Conservation (phyloP, 2,329 filamentous ascomycete genomes). For the Penicillium fuscoglaucum region DNA sequence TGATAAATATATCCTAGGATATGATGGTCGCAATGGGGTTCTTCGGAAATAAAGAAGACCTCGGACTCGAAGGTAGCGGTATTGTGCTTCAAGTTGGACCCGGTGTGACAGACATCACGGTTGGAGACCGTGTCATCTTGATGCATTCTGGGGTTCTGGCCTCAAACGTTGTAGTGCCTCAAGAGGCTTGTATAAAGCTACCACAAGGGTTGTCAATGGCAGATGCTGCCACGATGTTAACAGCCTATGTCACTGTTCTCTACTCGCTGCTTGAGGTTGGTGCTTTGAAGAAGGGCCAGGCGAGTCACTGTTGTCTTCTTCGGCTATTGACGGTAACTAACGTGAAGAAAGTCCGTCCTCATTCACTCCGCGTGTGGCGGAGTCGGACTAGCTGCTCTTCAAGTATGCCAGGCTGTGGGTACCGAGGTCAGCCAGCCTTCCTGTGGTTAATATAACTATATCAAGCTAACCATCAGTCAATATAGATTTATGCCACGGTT, state of each 20-base stretch:
- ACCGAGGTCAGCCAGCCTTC: slow-evolving; percentile 8
- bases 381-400: slow-evolving; percentile 25
- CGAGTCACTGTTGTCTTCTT: not conserved
- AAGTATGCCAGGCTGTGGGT: slow-evolving; percentile 20
- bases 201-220: slow-evolving; percentile 15
- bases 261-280: slow-evolving; percentile 27
- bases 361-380: slow-evolving; percentile 27
- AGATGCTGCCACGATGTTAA: slow-evolving; percentile 19
- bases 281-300: slow-evolving; percentile 24
- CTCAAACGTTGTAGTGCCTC: slow-evolving; percentile 7
- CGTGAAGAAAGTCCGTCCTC: slow-evolving; percentile 19
- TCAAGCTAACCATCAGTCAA: not conserved
- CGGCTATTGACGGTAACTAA: not conserved
- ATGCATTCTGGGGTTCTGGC: slow-evolving; percentile 11
- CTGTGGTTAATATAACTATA: too few relatives aligned
- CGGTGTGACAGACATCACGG: slow-evolving; percentile 22
- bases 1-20: slow-evolving; percentile 11
- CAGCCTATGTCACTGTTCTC: slow-evolving; percentile 18
- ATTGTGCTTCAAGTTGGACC: slow-evolving; percentile 33
- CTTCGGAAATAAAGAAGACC: slow-evolving; percentile 17
- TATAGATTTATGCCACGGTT: slow-evolving; percentile 19
- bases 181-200: slow-evolving; percentile 8
- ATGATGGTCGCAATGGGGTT: slow-evolving; percentile 36
- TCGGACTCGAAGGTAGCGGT: slow-evolving; percentile 37
- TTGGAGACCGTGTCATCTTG: slow-evolving; percentile 34